Evolutionary conservation across 805 yeast species (phyloP).

Genomic region (Candida andamanensis): DNA sequence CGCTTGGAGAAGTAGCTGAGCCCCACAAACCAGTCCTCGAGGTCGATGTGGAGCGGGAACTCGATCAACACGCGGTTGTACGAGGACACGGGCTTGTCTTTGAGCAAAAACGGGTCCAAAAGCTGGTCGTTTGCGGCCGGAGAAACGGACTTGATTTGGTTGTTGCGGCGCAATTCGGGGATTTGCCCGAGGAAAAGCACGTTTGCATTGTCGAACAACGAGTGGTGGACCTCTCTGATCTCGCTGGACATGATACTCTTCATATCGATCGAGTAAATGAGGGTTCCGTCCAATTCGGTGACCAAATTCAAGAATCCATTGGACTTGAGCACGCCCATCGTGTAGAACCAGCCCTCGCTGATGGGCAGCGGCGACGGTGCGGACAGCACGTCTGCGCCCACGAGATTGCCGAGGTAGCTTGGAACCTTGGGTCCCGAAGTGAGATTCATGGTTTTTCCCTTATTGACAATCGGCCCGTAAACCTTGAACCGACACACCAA

Average conservation of each 20-base stretch:
- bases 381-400: too few species aligned
- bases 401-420: slow-evolving; percentile 13
- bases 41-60: slow-evolving; percentile 62
- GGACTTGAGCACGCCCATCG: slow-evolving; percentile 65
- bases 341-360: slow-evolving; percentile 63
- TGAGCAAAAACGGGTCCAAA: slow-evolving; percentile 22
- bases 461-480: slow-evolving; percentile 55
- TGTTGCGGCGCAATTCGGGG: slow-evolving; percentile 46
- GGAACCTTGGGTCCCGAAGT: slow-evolving; percentile 38
- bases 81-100: slow-evolving; percentile 28
- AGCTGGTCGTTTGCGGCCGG: slow-evolving; percentile 16
- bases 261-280: slow-evolving; percentile 55
- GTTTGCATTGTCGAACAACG: slow-evolving; percentile 56
- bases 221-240: slow-evolving; percentile 57
- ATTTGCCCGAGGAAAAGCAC: slow-evolving; percentile 55
- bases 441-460: slow-evolving; percentile 30
- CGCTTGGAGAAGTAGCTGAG: slow-evolving; percentile 57
- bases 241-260: slow-evolving; percentile 52
- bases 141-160: slow-evolving; percentile 27
- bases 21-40: slow-evolving; percentile 75
- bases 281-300: slow-evolving; percentile 58
- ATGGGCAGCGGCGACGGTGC: too few species aligned
- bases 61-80: slow-evolving; percentile 47
- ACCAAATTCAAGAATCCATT: slow-evolving; percentile 59
- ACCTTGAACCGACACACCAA: slow-evolving; percentile 62